phyloP scores from a whole-genome alignment of 1,139 yeast species.

The Pneumocystis canis region DNA sequence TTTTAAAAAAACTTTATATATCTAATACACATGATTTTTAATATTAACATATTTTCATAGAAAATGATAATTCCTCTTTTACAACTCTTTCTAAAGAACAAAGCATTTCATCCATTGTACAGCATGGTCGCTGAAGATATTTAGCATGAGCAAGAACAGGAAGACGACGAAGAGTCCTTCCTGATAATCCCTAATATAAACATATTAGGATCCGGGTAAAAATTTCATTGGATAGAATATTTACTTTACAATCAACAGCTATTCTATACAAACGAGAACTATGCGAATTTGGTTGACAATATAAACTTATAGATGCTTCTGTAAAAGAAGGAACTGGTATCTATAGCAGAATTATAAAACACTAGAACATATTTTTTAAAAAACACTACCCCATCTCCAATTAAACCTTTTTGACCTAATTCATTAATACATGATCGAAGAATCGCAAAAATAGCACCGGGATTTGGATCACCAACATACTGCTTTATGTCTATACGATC shows the following conservation, averaged over 20 bases:
- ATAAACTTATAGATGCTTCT: constrained; percentile 12
- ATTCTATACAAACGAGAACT: constrained; percentile 10
- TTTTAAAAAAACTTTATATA: neutral
- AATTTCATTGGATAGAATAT: neutral
- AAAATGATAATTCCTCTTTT: neutral
- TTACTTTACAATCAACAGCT: constrained; percentile 13
- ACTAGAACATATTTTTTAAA: neutral
- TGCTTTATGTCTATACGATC: constrained; percentile 16
- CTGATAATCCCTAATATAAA: constrained; percentile 9
- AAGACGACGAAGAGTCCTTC: constrained; percentile 12
- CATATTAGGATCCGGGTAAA: neutral
- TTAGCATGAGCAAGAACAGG: constrained; percentile 12
- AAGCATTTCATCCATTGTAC: constrained; percentile 1
- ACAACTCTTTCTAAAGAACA: constrained; percentile 1
- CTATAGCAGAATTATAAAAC: constrained; percentile 4
- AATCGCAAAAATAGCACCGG: constrained; percentile 14
- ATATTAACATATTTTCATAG: neutral
- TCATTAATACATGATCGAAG: constrained; percentile 14
- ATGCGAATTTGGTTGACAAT: constrained; percentile 11
- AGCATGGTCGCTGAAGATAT: constrained; percentile 5
- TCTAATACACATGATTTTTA: neutral
- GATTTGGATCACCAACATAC: constrained; percentile 14
- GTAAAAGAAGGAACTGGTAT: constrained; percentile 10
- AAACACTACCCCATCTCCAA: neutral
- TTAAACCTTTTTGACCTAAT: constrained; percentile 8